Conservation (phyloP, 371 early-diverging fungal species). For the Conidiobolus incongruus region DNA sequence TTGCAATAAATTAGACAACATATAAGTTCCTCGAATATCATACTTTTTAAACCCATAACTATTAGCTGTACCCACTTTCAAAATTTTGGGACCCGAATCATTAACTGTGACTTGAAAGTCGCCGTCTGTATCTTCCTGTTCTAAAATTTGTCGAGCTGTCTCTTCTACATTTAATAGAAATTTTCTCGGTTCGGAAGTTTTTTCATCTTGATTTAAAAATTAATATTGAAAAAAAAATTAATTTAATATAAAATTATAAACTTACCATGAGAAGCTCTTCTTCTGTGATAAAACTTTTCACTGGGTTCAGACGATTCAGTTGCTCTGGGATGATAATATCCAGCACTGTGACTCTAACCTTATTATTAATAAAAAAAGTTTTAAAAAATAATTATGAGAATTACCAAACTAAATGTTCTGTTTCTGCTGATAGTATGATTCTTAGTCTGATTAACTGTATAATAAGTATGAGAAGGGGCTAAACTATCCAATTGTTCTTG, state of each 20-base stretch:
- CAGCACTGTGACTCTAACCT: no score
- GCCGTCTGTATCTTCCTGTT: conserved; percentile 89
- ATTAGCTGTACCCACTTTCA: conserved; percentile 68
- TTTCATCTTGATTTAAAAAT: conserved; percentile 57
- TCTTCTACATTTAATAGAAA: conserved; percentile 74
- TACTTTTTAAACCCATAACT: conserved; percentile 67
- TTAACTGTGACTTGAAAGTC: conserved; percentile 86
- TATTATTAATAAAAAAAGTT: no score
- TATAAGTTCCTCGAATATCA: conserved; percentile 85
- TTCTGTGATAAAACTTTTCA: conserved; percentile 10
- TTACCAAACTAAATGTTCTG: no score
- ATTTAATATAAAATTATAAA: no score
- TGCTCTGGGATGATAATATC: no score
- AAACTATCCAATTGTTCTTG: no score
- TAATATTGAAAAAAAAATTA: no score
- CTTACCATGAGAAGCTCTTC: conserved; percentile 24
- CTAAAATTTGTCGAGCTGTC: conserved; percentile 51
- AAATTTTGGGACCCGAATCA: conserved; percentile 77
- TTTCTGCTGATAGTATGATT: no score
- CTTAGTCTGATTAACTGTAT: no score
- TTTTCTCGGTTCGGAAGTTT: conserved; percentile 31
- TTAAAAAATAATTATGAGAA: no score
- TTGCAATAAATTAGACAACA: conserved; percentile 81
- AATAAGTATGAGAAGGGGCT: no score
- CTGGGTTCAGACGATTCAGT: neutral